Evolutionary conservation across 257 asterid species (phyloP).

Genomic region (Petunia axillaris): DNA sequence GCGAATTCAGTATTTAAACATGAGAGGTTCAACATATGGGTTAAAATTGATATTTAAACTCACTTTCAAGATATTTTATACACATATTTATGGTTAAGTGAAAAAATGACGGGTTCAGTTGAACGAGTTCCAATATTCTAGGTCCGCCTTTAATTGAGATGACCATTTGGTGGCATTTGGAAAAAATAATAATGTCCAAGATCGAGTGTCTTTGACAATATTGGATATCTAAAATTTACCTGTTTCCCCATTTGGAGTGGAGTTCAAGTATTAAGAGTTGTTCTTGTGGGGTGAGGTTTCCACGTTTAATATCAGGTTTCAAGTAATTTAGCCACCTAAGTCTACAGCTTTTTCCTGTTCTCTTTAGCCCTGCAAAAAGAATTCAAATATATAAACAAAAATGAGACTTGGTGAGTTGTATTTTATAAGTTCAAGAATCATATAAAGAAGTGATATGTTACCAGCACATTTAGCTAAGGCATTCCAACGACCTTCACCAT

Average conservation of each 20-base stretch:
- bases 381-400: not conserved
- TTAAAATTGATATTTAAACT: too few relatives aligned
- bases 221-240: conserved; percentile 39
- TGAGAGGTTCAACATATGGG: not conserved
- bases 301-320: conserved; percentile 82
- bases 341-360: conserved; percentile 92
- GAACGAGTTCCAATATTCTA: too few relatives aligned
- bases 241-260: conserved; percentile 86
- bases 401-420: too few relatives aligned
- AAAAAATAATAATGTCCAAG: not conserved
- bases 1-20: not conserved
- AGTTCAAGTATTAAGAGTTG: conserved; percentile 83
- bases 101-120: too few relatives aligned
- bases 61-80: too few relatives aligned
- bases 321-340: conserved; percentile 85
- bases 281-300: conserved; percentile 76
- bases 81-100: too few relatives aligned
- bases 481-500: conserved; percentile 92
- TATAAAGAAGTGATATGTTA: conserved; percentile 24
- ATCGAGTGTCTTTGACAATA: not conserved
- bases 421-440: not conserved
- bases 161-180: not conserved
- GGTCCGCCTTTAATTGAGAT: too few relatives aligned
- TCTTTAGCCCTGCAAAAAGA: conserved; percentile 60
- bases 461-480: conserved; percentile 74